Evolutionary conservation across 164 flowering plant genomes (phyloP).

Genomic region (Echeveria elegans): DNA sequence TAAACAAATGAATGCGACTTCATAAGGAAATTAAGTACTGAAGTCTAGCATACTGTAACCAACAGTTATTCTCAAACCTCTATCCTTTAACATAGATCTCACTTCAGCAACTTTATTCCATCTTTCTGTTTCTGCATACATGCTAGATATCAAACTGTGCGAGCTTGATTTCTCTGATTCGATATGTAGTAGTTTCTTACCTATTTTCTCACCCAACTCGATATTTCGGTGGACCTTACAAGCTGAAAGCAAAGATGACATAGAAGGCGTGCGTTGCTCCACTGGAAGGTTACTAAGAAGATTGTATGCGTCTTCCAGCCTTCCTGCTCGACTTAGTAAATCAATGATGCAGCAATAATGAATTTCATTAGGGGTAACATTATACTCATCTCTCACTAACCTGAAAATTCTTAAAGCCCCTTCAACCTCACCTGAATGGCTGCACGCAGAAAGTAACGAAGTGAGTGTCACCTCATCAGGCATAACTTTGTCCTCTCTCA

Average conservation of each 20-base stretch:
- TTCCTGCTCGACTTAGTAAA: constrained; percentile 53
- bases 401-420: constrained; percentile 35
- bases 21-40: not conserved
- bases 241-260: constrained; percentile 47
- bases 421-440: constrained; percentile 54
- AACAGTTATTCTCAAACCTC: constrained; percentile 29
- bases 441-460: constrained; percentile 41
- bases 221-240: constrained; percentile 35
- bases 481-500: constrained; percentile 20
- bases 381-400: constrained; percentile 31
- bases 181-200: constrained; percentile 26
- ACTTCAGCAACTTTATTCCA: constrained; percentile 36
- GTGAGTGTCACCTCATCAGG: constrained; percentile 43
- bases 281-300: constrained; percentile 25
- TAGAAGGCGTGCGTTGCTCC: constrained; percentile 20
- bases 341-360: constrained; percentile 61
- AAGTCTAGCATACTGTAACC: constrained; percentile 42
- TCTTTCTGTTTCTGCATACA: constrained; percentile 41
- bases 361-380: constrained; percentile 30
- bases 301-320: constrained; percentile 42
- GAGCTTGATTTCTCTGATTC: constrained; percentile 33
- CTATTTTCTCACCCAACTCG: constrained; percentile 34
- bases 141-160: constrained; percentile 30
- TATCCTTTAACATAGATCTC: constrained; percentile 24
- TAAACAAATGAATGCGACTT: not conserved